Base-by-base conservation (phyloP, 2,329 filamentous ascomycete genomes). In the Diaporthe capsici region DNA sequence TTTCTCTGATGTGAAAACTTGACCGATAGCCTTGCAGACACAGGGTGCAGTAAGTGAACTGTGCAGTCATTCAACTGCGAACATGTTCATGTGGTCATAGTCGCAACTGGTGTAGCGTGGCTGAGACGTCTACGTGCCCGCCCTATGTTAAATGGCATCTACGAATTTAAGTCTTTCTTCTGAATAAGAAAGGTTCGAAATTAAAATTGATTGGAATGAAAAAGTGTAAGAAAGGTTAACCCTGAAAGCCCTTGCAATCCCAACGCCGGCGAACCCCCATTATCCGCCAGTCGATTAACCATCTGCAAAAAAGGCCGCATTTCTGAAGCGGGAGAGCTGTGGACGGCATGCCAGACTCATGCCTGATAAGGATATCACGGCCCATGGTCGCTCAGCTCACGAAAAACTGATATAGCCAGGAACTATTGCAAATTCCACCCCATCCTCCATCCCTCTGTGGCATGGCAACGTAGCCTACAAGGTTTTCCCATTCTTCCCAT, bases 401-500 rank as follows among this genome's bases (percentile, higher is more conserved):
- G 20, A n/a, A 17, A 57, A 34, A 6, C 34, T n/a, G 22, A 55
- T n/a, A 22, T 22, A 34, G 34, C n/a, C 34, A 31, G 22, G 17
- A 28, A 55, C 12, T 25, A 20, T 17, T 49, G n/a, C 47, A 55
- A 55, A 12, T 25, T 55, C 65, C n/a, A 37, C 13, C 47, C 28
- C 22, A 22, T 31, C 31, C 31, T 51, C 28, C 9, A 22, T 44
- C 49, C 39, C 22, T 28, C 22, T 57, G 28, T 55, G 34, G 13
- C 8, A 39, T 37, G 25, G 44, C 13, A 53, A 25, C 1, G 17
- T 42, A 22, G 22, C 61, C 57, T 51, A 63, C 47, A 31, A 71
- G 75, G 53, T 55, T 57, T 44, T 34, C 31, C 68, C 39, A 34
- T 42, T 47, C 57, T 42, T n/a, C n/a, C 39, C n/a, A 47, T n/a